These are phyloP conservation scores for Manihot esculenta DNA, from an alignment of 441 rosid species.

Conservation along the genomic window DNA sequence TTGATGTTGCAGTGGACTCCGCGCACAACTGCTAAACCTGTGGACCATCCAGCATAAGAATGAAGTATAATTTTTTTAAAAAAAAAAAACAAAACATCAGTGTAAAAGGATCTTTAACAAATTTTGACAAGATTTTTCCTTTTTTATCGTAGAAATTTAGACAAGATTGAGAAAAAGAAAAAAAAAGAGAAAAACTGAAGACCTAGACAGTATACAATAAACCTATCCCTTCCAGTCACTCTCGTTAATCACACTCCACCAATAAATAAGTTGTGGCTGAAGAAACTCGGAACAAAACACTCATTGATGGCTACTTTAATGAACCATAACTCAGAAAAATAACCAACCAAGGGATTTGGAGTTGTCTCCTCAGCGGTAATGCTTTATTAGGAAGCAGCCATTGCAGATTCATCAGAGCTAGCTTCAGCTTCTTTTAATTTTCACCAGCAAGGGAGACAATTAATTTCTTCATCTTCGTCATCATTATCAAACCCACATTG, in stretches of 20 bases:
- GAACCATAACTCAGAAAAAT: neutral
- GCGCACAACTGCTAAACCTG: too few species aligned
- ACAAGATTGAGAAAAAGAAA: neutral
- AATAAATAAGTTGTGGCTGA: neutral
- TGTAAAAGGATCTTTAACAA: too few species aligned
- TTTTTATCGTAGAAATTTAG: too few species aligned
- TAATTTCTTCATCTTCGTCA: constrained; percentile 10
- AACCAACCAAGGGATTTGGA: neutral
- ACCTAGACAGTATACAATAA: neutral
- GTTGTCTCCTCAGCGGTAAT: neutral
- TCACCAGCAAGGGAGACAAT: neutral
- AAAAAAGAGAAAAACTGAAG: neutral
- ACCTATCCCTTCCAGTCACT: neutral
- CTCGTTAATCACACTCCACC: neutral
- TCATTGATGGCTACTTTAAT: neutral
- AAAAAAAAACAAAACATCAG: too few species aligned
- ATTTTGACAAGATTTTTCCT: too few species aligned
- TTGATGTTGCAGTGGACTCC: too few species aligned
- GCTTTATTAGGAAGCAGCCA: neutral
- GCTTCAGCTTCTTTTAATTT: neutral
- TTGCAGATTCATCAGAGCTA: neutral
- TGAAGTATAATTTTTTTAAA: neutral
- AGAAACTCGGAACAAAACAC: neutral
- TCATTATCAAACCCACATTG: constrained; percentile 12
- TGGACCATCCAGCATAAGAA: neutral